A percentile compares a stretch with the other conserved stretches of the same genome.
These are phyloP conservation scores for Grammothele lineata DNA, from an alignment of 768 basidiomycete species.

Conservation along the genomic window DNA sequence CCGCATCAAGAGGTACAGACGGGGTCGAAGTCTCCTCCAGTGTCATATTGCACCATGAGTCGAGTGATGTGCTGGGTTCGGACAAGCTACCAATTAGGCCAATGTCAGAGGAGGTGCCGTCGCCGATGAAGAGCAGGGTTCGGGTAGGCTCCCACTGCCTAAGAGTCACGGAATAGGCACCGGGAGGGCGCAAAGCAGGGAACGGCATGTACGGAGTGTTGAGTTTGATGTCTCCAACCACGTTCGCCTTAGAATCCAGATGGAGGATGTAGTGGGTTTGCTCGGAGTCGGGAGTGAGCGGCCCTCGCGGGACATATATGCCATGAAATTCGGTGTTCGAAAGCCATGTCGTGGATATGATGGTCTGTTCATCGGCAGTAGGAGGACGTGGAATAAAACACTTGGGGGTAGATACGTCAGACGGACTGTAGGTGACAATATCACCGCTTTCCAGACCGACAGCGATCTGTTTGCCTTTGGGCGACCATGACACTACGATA, in stretches of 20 bases:
- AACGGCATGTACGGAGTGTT: conserved; percentile 39
- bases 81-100: conserved; percentile 37
- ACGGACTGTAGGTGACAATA: conserved; percentile 61
- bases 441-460: conserved; percentile 69
- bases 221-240: conserved; percentile 35
- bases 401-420: conserved; percentile 49
- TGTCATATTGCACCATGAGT: conserved; percentile 41
- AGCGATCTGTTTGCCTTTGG: conserved; percentile 81
- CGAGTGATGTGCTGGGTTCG: conserved; percentile 20
- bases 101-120: conserved; percentile 48
- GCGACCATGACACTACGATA: conserved; percentile 72
- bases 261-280: conserved; percentile 39
- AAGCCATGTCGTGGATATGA: conserved; percentile 62
- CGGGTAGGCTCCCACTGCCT: conserved; percentile 43
- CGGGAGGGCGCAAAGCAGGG: conserved; percentile 43
- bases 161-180: conserved; percentile 36
- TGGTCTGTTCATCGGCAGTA: conserved; percentile 40
- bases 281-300: conserved; percentile 33
- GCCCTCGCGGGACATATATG: conserved; percentile 50
- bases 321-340: conserved; percentile 65
- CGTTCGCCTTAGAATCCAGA: conserved; percentile 39
- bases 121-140: conserved; percentile 41
- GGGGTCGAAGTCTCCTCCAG: conserved; percentile 50
- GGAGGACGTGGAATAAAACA: conserved; percentile 55
- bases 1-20: conserved; percentile 62